These are phyloP conservation scores for Leishmania guyanensis DNA, from an alignment of 208 protist species.

Conservation along the genomic window DNA sequence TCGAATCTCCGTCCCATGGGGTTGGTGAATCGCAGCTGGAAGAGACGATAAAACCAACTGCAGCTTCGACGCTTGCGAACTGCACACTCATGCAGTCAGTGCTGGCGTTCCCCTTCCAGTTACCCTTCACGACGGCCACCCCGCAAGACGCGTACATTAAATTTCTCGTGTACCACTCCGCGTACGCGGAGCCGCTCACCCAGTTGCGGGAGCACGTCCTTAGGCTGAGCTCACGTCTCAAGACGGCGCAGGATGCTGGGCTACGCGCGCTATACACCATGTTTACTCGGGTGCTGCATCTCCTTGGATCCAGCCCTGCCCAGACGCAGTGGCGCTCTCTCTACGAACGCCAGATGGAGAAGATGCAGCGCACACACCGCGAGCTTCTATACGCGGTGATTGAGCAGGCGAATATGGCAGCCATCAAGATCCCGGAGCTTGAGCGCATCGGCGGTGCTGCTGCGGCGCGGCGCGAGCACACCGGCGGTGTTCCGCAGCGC, in stretches of 20 bases:
- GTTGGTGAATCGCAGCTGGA: background rate
- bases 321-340: constrained; percentile 24
- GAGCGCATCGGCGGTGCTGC: constrained; percentile 21
- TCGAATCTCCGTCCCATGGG: background rate
- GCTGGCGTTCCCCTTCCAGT: constrained; percentile 37
- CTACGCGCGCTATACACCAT: constrained; percentile 44
- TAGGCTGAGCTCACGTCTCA: constrained; percentile 55
- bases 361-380: constrained; percentile 55
- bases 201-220: constrained; percentile 42
- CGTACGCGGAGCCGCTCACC: constrained; percentile 43
- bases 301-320: background rate
- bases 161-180: constrained; percentile 44
- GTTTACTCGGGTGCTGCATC: constrained; percentile 29
- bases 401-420: constrained; percentile 37
- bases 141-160: constrained; percentile 49
- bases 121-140: constrained; percentile 52
- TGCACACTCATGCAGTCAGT: constrained; percentile 20
- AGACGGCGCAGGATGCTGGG: constrained; percentile 43
- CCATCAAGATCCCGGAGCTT: constrained; percentile 25
- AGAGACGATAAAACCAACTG: background rate
- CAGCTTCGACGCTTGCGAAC: constrained; percentile 7
- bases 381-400: constrained; percentile 56
- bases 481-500: constrained; percentile 13
- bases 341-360: constrained; percentile 57
- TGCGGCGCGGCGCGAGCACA: constrained; percentile 1